Evolutionary conservation across 2,329 filamentous ascomycete species (phyloP), one percentile per base, ranked within the genome.

Genomic region (Zasmidium citrigriseum): DNA sequence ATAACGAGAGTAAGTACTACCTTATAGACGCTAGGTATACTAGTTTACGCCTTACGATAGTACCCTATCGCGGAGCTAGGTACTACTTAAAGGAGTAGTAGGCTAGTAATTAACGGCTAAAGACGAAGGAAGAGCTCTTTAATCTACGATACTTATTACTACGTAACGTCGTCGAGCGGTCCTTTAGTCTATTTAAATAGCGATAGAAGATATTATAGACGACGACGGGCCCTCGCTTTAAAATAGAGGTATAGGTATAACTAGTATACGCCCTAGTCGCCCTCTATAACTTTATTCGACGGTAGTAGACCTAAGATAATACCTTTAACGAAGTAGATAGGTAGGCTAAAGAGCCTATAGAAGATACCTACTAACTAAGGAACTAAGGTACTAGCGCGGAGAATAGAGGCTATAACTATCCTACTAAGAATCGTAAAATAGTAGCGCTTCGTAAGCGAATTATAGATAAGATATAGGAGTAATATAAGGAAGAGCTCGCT

Each of bases 81-180:
- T 52, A 52, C 29, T 52, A 52, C 27, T 25, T 52, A 34, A 52
- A 29, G 24, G 49, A 52, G n/a, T 52, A 52, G 24, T 9, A 16
- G n/a, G 27, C 9, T 12, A 18, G 21, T 16, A 18, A 52, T 16
- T 18, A 25, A 52, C 22, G 27, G 16, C 49, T 34, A 34, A 20
- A 52, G 24, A 52, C 34, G 2, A 22, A 44, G 22, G 18, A 53
- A 25, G 29, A 53, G 51, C 20, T 53, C 4, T 53, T 44, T 53
- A 53, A 24, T 38, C 48, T 51, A 10, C 16, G 16, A 16, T 29
- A 51, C 25, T 29, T 16, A 22, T 27, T 24, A 38, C 51, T 53
- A 7, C 51, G 51, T 22, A 53, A 53, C 22, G 18, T 53, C 3
- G 22, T 53, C 24, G 24, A 53, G 51, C 29, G 51, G 2, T 11